These are phyloP conservation scores for Phascolomyces articulosus DNA, from an alignment of 371 early-diverging fungal species.

Conservation along the genomic window DNA sequence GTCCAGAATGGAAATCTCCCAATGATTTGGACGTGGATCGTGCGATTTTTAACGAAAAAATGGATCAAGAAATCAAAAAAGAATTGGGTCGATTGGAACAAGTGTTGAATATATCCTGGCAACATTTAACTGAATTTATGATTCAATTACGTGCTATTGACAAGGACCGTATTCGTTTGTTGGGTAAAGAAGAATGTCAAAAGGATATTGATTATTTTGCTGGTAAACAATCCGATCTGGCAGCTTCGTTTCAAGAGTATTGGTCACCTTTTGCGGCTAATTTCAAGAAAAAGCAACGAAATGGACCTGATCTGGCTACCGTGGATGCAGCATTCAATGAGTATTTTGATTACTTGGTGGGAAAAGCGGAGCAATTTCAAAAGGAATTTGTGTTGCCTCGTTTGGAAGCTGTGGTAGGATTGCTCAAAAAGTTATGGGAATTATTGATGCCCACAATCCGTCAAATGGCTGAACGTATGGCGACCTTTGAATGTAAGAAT, in stretches of 20 bases:
- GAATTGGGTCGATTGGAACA: slow-evolving; percentile 34
- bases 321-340: slow-evolving; percentile 54
- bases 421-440: slow-evolving; percentile 32
- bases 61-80: slow-evolving; percentile 35
- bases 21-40: slow-evolving; percentile 72
- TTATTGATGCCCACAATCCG: slow-evolving; percentile 35
- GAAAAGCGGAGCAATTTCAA: slow-evolving; percentile 21
- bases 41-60: slow-evolving; percentile 64
- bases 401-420: slow-evolving; percentile 21
- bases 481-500: slow-evolving; percentile 11
- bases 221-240: slow-evolving; percentile 19
- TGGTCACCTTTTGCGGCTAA: slow-evolving; percentile 17
- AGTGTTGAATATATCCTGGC: slow-evolving; percentile 35
- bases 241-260: slow-evolving; percentile 24
- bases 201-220: slow-evolving; percentile 24
- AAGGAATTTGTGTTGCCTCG: slow-evolving; percentile 28
- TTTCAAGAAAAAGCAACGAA: slow-evolving; percentile 2
- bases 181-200: slow-evolving; percentile 30
- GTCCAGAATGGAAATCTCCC: slow-evolving; percentile 66
- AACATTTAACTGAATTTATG: slow-evolving; percentile 45
- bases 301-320: slow-evolving; percentile 34
- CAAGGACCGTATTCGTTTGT: slow-evolving; percentile 21
- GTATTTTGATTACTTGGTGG: slow-evolving; percentile 47
- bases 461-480: slow-evolving; percentile 42
- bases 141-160: slow-evolving; percentile 29